Evolutionary conservation across 371 early-diverging fungal species (phyloP), one percentile per base, ranked within the genome.

Genomic region (Polyrhizophydium stewartii): DNA sequence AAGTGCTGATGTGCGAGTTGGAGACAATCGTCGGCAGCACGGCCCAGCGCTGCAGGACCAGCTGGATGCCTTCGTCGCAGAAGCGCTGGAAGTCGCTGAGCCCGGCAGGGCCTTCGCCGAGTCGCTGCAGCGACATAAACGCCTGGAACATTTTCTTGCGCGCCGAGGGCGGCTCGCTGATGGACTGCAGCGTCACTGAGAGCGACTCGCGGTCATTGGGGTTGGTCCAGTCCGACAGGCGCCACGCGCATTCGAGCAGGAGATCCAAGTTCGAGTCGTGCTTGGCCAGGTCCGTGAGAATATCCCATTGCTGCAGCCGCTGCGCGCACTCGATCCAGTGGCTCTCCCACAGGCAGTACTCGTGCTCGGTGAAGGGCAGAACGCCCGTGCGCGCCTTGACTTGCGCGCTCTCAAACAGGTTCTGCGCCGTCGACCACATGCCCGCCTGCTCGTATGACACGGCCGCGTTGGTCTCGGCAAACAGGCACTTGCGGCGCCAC

Each of bases 301-400:
- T 85, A 63, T 99, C 99, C 99, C 99, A 99, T 68, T 95, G 96
- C 75, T 99, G 99, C 38, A 99, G 75, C 55, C 91, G 86, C 66
- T 94, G 85, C 0, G 98, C 89, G 61, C 95, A 93, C 21, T 74
- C 71, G 25, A 98, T 86, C 89, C 99, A 99, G 65, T 93, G 94
- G 52, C 96, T 91, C 75, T 99, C 97, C 98, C 99, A 99, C 9
- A 98, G 72, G 55, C 85, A 84, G 66, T 95, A 98, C 70, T 99
- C 99, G 1, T 94, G 84, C 71, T 99, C 98, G n/a, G 91, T 87
- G 67, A 95, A 96, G 2, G 93, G 91, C 50, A 96, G 69, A 1
- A 85, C 83, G 0, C 93, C 92, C 2, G 87, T 88, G 9, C 94
- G 79, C 0, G 95, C 96, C 71, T 94, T 96, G 59, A 81, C 83